Conservation (phyloP, 1,284 basidiomycete species). For the Leucoagaricus sp. region DNA sequence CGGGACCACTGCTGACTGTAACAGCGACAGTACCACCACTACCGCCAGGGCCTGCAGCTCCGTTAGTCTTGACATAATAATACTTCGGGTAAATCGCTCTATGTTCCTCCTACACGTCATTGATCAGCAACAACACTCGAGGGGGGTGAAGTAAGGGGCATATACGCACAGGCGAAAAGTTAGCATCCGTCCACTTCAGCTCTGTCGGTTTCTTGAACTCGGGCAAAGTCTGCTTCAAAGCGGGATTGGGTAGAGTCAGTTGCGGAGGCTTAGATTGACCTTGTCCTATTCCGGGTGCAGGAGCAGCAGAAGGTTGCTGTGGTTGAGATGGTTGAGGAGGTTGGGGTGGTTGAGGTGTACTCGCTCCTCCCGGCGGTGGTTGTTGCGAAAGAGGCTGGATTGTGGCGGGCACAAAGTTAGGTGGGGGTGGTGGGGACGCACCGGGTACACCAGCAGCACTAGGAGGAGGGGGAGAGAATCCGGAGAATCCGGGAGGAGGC, state of each 20-base stretch:
- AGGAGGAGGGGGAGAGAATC: too few species aligned
- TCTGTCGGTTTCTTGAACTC: constrained; percentile 76
- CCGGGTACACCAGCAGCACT: not conserved
- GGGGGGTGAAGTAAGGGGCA: not conserved
- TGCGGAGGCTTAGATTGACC: constrained; percentile 30
- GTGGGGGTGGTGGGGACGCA: too few species aligned
- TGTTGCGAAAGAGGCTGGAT: too few species aligned
- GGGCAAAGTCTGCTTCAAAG: constrained; percentile 64
- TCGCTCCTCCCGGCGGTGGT: too few species aligned
- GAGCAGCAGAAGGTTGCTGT: too few species aligned
- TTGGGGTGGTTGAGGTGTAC: too few species aligned
- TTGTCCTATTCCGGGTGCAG: constrained; percentile 1
- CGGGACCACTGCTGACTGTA: not conserved
- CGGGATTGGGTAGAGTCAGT: constrained; percentile 57
- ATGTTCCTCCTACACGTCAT: constrained; percentile 71
- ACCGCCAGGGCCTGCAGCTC: too few species aligned
- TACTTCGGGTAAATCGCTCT: constrained; percentile 78
- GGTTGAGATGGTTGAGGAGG: too few species aligned
- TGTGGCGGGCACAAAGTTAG: too few species aligned
- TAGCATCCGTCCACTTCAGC: constrained; percentile 76
- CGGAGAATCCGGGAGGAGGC: too few species aligned
- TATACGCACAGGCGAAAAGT: constrained; percentile 69
- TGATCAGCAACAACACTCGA: too few species aligned
- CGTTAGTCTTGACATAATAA: constrained; percentile 50
- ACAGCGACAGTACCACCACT: not conserved